Evolutionary conservation across 192 early-diverging fungal species (phyloP).

Genomic region (Coemansia aciculifera): DNA sequence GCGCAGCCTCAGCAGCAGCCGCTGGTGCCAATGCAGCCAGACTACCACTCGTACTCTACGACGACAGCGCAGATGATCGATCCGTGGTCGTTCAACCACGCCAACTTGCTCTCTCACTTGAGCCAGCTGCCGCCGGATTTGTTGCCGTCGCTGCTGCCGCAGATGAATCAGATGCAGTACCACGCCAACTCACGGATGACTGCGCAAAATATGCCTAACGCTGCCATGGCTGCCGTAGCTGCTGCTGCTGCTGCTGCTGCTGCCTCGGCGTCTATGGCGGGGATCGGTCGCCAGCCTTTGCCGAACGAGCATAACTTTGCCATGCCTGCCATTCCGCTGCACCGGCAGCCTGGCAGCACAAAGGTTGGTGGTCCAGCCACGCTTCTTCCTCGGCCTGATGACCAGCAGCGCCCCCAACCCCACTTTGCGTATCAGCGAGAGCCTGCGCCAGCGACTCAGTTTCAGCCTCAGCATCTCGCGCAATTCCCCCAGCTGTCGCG

Average conservation of each 20-base stretch:
- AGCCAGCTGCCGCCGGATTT: slow-evolving; percentile 50
- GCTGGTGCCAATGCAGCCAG: slow-evolving; percentile 15
- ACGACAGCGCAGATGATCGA: slow-evolving; percentile 50
- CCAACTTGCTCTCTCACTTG: slow-evolving; percentile 34
- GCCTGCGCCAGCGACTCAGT: neutral
- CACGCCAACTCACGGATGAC: slow-evolving; percentile 11
- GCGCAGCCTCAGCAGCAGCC: slow-evolving; percentile 8
- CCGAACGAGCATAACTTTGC: slow-evolving; percentile 28
- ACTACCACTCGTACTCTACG: slow-evolving; percentile 39
- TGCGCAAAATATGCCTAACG: slow-evolving; percentile 21
- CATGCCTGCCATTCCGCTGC: slow-evolving; percentile 19
- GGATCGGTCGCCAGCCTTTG: slow-evolving; percentile 10
- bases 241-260: slow-evolving; percentile 16
- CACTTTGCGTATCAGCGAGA: neutral
- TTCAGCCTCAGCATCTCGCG: neutral
- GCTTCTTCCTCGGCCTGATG: slow-evolving; percentile 2
- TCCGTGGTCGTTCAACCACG: slow-evolving; percentile 50
- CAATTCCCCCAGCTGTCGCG: slow-evolving; percentile 1
- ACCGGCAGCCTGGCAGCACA: slow-evolving; percentile 5
- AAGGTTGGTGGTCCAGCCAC: neutral
- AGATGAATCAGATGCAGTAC: slow-evolving; percentile 25
- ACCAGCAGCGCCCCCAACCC: slow-evolving; percentile 12
- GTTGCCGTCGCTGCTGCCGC: slow-evolving; percentile 36
- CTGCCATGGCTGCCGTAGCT: slow-evolving; percentile 33
- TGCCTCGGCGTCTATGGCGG: neutral